Base-by-base conservation (phyloP, 352 stramenopile species). In the Globisporangium parvum region DNA sequence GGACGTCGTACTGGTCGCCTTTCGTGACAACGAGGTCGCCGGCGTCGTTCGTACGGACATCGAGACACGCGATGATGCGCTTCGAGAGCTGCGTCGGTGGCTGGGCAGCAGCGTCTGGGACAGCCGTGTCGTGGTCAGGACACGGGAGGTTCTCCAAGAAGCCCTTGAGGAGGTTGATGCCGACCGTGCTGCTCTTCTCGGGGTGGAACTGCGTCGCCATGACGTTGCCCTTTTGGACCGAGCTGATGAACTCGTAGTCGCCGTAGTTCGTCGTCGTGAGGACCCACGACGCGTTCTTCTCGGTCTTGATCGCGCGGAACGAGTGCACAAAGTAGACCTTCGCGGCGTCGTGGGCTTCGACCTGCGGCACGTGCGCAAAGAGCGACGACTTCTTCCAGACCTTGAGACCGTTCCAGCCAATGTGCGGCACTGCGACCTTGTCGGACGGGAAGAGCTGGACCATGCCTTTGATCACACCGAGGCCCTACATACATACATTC, bases 191-290 rank as follows among this genome's bases (percentile, higher is more conserved):
- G 73, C 91, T 98, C 76, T 99, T 99, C 68, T 99, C 97, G 6
- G 97, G 97, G 80, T 99, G 97, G 73, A 99, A 99, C 69, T 99
- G 97, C 50, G 92, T 98, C n/a, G 94, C 97, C 62, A 98, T 91
- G 45, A 99, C 89, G 63, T 97, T 97, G 45, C 96, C 96, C 62
- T 94, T 91, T 66, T 98, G 92, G 18, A 99, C 80, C 35, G 91
- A 76, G 57, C 83, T 97, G 45, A 99, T 84, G 67, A 98, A 99
- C 53, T 92, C 75, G 35, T 95, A 60, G 17, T 78, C 85, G 47
- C 91, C 95, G 70, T 99, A 99, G 53, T 96, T 96, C 23, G 97
- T 99, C 6, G 86, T 97, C 23, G 83, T 95, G 52, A 98, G 80
- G 44, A 98, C 85, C 95, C 96, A 99, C 39, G 80, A 80, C 11